phyloP scores from a whole-genome alignment of 2,329 filamentous ascomycete species.

The Colletotrichum zoysiae region DNA sequence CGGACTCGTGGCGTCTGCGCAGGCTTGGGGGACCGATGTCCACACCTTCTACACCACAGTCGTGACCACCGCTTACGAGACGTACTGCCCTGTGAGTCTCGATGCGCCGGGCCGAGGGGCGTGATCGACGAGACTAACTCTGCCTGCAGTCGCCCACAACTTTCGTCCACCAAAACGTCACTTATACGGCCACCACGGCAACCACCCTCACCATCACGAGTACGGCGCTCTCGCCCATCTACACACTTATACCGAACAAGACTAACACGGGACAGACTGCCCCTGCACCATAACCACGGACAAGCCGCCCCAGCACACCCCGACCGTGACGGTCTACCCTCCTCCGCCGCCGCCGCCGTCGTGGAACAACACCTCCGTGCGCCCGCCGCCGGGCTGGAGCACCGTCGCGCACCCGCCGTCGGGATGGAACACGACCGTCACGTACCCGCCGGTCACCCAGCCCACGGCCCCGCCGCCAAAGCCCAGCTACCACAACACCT shows the following conservation, averaged over 20 bases:
- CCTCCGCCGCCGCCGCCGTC: conserved; percentile 14
- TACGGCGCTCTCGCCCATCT: conserved; percentile 46
- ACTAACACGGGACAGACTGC: conserved; percentile 56
- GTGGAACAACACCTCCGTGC: not conserved
- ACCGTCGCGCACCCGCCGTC: not conserved
- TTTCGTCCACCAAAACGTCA: conserved; percentile 55
- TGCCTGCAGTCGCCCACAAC: conserved; percentile 52
- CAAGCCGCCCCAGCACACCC: conserved; percentile 48
- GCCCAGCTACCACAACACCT: conserved; percentile 40
- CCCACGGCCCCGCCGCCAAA: conserved; percentile 30
- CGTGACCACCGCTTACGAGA: conserved; percentile 54
- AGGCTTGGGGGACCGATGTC: conserved; percentile 45
- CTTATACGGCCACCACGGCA: conserved; percentile 58
- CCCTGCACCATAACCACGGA: conserved; percentile 58
- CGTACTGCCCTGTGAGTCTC: conserved; percentile 58
- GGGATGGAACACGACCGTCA: conserved; percentile 24
- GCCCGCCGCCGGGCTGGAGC: not conserved
- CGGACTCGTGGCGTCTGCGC: conserved; percentile 49
- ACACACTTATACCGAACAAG: not conserved
- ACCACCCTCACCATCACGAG: conserved; percentile 61
- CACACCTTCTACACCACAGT: conserved; percentile 53
- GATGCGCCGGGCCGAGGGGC: not conserved
- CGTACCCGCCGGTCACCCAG: conserved; percentile 35
- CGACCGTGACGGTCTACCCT: conserved; percentile 44
- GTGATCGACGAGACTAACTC: conserved; percentile 1